phyloP scores from a whole-genome alignment of 2,329 filamentous ascomycete genomes.

The Pseudofabraea citricarpa region DNA sequence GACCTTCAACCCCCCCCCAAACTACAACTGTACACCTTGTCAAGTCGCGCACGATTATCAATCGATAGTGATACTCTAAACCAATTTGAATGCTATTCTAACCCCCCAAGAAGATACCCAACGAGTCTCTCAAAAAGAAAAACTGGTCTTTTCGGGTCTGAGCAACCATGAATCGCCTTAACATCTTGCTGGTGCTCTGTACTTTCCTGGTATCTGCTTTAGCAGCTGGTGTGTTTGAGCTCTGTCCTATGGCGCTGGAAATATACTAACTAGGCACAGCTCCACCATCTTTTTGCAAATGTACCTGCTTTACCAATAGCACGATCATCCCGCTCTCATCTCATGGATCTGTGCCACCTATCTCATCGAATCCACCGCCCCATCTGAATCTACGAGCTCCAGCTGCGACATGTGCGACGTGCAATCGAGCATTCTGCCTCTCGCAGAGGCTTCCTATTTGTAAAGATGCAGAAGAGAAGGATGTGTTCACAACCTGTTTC shows the following conservation, averaged over 20 bases:
- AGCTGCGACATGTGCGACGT: conserved; percentile 50
- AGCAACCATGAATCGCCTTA: conserved; percentile 14
- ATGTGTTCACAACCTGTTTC: conserved; percentile 60
- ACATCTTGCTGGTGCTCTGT: conserved; percentile 15
- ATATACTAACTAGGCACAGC: conserved; percentile 36
- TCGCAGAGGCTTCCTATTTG: conserved; percentile 56
- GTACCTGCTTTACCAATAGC: conserved; percentile 65
- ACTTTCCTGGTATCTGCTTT: conserved; percentile 19
- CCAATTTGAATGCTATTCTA: no score
- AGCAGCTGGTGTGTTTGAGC: conserved; percentile 24
- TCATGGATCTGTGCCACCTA: conserved; percentile 19
- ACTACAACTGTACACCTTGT: not conserved
- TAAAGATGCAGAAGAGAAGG: conserved; percentile 55
- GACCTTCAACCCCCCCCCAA: not conserved
- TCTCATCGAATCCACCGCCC: conserved; percentile 11
- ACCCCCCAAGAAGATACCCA: not conserved
- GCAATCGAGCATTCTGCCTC: conserved; percentile 62
- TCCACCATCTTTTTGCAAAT: conserved; percentile 64
- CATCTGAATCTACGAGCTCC: conserved; percentile 24
- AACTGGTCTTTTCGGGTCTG: no score
- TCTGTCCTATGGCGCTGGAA: no score
- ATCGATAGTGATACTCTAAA: no score
- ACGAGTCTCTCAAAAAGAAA: not conserved
- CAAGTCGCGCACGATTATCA: not conserved
- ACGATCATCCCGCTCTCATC: conserved; percentile 56